These are phyloP conservation scores for Podosphaera fusca DNA, from an alignment of 2,329 filamentous ascomycete species.

Conservation along the genomic window DNA sequence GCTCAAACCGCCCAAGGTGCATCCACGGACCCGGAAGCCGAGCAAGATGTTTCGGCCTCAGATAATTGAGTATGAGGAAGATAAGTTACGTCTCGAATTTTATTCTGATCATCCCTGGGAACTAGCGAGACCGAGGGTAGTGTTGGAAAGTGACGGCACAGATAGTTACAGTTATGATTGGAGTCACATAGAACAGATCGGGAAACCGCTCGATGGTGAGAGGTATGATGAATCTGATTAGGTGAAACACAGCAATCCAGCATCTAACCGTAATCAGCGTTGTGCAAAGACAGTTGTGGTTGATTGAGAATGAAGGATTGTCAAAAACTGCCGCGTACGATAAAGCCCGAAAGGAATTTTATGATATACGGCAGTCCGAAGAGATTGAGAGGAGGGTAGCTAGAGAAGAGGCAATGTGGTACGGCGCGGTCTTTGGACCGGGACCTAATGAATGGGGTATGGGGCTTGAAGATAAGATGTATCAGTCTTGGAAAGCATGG, in stretches of 20 bases:
- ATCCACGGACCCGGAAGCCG: conserved; percentile 29
- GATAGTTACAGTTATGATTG: conserved; percentile 59
- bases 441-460: conserved; percentile 52
- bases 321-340: conserved; percentile 58
- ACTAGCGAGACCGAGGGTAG: conserved; percentile 61
- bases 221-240: conserved; percentile 27
- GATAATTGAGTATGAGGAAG: conserved; percentile 59
- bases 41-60: conserved; percentile 65
- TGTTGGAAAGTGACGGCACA: conserved; percentile 69
- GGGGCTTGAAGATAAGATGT: conserved; percentile 57
- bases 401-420: conserved; percentile 63
- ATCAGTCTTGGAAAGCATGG: conserved; percentile 71
- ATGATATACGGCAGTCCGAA: conserved; percentile 56
- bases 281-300: conserved; percentile 71
- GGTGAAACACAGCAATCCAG: too few relatives aligned
- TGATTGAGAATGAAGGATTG: conserved; percentile 44
- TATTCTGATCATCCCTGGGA: conserved; percentile 96
- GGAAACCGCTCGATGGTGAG: conserved; percentile 61
- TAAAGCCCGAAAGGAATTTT: conserved; percentile 71
- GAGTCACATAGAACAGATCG: conserved; percentile 52
- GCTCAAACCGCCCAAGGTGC: conserved; percentile 17
- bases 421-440: conserved; percentile 76
- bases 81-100: conserved; percentile 57
- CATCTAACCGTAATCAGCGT: conserved; percentile 33
- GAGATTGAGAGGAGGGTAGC: conserved; percentile 68